Evolutionary conservation across 805 yeast species (phyloP), one percentile per base, ranked within the genome.

Genomic region (Yamadazyma scolyti): DNA sequence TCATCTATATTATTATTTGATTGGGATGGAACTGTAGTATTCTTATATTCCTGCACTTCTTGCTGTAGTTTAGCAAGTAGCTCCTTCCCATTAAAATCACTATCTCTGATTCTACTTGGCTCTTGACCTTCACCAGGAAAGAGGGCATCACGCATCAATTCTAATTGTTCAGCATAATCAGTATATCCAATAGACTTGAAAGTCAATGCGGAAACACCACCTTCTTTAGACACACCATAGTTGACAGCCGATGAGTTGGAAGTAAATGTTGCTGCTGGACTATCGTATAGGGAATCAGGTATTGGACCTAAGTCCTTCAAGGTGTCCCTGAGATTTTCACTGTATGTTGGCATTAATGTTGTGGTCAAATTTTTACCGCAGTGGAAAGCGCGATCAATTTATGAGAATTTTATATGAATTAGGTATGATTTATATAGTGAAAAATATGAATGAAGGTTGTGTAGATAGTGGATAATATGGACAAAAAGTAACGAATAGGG

Each of bases 201-300:
- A 3, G 71, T 63, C 33, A 65, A 48, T 3, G 68, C 59, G 18
- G 51, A 51, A 19, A 65, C 50, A 9, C 72, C 72, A 4, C 68
- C 68, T 37, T 64, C 68, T 12, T 47, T 50, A 0, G 71, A 65
- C 13, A 58, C 47, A 5, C 71, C 72, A 32, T 59, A 58, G 25
- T 61, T 45, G 1, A 65, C 56, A 1, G 68, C 59, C 4, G 69
- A 63, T 16, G 26, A 41, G 5, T 24, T 33, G 12, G 49, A 43
- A 12, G 47, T 47, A 22, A 58, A 47, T 3, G 53, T 34, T 16
- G 44, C 44, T 8, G 37, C 31, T 2, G 54, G 50, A 5, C 32
- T 31, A 10, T 40, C 44, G 30, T 48, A 46, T 2, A 22, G 31
- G 2, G 44, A 39, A 7, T 38, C 39, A 1, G 44, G 37, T 4